Evolutionary conservation across 2,329 filamentous ascomycete species (phyloP), one percentile per base, ranked within the genome.

Genomic region (Ceratocystis lukuohia): DNA sequence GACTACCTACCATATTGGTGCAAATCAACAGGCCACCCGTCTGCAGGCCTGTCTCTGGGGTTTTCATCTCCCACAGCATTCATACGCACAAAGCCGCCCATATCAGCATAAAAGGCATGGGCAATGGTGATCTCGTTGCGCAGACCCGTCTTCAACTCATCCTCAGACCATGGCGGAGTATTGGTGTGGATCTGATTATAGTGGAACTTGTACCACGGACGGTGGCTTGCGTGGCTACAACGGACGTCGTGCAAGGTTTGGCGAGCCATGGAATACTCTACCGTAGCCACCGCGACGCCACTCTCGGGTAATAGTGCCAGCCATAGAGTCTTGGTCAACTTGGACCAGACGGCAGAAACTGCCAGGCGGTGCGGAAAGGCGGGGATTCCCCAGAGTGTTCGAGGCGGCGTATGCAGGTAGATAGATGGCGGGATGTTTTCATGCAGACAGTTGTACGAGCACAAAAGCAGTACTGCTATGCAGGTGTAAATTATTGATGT

Each of bases 81-180:
- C 37, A 37, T 25, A 15, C 64, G 67, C 5, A 70, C 68, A 37
- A 75, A 73, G 17, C 74, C 74, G 25, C 74, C 73, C 70, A 72
- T 72, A 1, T 69, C 67, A 15, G 70, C 71, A 63, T 72, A 74
- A 57, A 74, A 74, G 44, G 70, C 71, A 56, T 75, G 72, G 4
- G 70, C 67, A 65, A 72, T 66, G 3, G 71, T 72, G 72, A 72
- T 73, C 62, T 69, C 37, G 57, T 69, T 15, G 28, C 57, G 25
- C 56, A 61, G 22, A 20, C 44, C 56, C 7, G 25, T 66, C 41
- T 46, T 61, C 1, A 28, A 20, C 62, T 64, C 62, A 10, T 53
- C 28, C 8, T 56, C 46, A 17, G 62, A 50, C 62, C 62, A 64
- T 17, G 62, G 30, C 28, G 62, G 62, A 17, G 48, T 48, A 5